Base-by-base conservation (phyloP, 495 filamentous ascomycete genomes). In the Melanomma pulvis-pyrius region DNA sequence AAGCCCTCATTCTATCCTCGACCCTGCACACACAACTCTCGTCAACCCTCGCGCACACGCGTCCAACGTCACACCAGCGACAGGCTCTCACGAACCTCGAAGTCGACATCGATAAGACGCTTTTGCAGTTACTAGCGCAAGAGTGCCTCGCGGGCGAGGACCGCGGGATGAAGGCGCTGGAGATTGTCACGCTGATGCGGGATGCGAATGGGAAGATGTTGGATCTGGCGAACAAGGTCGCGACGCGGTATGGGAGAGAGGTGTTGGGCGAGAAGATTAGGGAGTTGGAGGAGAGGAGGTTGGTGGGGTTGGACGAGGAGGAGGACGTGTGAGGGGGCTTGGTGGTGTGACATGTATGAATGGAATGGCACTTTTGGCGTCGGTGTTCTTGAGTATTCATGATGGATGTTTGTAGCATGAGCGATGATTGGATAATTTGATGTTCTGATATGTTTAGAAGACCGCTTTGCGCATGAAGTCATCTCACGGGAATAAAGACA, bases 131-230 rank as follows among this genome's bases (percentile, higher is more conserved):
- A 74, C 80, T 98, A 75, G 92, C 91, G 30, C 80, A 87, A 25
- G 94, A 97, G 81, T 97, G 94, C 74, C 85, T 91, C 66, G 92
- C 92, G 68, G 92, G 92, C 36, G 96, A 98, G 74, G 92, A 96
- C 47, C 81, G 88, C 17, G 94, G 93, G 1, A 96, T 96, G 91
- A 92, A 93, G 71, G 94, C 94, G 8, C 79, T 98, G 29, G 96
- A 98, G 77, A 76, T 92, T 44, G 92, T 93, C 2, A 79, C 80
- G 60, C 79, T 96, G 74, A 86, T 97, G 87, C 81, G 82, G 41
- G 91, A 96, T 75, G 51, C 58, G 25, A 88, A 82, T 61, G 92
- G 92, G 24, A 87, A 88, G 75, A 96, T 96, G 90, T 73, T 93
- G 22, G 91, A 94, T 74, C 89, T 90, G 0, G 92, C 92, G 2